These are phyloP conservation scores for Agastache rugosa DNA, from an alignment of 257 asterid genomes.

Conservation along the genomic window DNA sequence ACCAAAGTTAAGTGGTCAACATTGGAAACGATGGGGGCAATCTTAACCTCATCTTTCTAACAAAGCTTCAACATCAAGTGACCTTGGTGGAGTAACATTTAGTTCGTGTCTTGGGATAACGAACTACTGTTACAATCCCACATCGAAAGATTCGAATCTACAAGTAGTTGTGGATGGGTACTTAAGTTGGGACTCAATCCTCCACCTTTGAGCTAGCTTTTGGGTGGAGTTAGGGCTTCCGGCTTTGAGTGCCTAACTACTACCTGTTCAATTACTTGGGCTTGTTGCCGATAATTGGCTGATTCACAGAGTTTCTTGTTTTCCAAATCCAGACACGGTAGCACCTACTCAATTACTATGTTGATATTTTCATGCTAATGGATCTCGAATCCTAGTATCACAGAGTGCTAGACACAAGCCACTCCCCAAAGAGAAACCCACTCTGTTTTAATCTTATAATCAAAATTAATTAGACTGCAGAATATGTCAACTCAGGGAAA, in stretches of 20 bases:
- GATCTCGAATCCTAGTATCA: neutral
- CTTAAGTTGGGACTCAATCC: too few relatives aligned
- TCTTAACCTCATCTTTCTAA: neutral
- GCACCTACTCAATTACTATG: neutral
- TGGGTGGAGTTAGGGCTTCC: too few relatives aligned
- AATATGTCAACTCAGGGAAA: neutral
- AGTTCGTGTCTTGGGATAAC: neutral
- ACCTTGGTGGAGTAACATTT: neutral
- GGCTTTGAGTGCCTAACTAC: neutral
- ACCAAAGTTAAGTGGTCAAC: neutral
- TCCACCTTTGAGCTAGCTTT: too few relatives aligned
- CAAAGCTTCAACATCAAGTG: neutral
- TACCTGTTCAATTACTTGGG: too few relatives aligned
- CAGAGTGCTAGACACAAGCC: neutral
- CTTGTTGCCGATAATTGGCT: too few relatives aligned
- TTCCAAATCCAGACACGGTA: neutral
- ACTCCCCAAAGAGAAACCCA: neutral
- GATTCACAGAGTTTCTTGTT: too few relatives aligned
- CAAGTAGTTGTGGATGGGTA: too few relatives aligned
- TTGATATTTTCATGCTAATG: neutral
- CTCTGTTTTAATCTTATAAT: conserved; percentile 7
- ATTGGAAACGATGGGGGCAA: neutral
- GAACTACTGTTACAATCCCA: too few relatives aligned
- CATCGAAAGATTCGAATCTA: too few relatives aligned
- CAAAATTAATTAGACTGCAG: neutral